These are phyloP conservation scores for Komagataella pseudopastoris DNA, from an alignment of 805 yeast genomes.

Conservation along the genomic window DNA sequence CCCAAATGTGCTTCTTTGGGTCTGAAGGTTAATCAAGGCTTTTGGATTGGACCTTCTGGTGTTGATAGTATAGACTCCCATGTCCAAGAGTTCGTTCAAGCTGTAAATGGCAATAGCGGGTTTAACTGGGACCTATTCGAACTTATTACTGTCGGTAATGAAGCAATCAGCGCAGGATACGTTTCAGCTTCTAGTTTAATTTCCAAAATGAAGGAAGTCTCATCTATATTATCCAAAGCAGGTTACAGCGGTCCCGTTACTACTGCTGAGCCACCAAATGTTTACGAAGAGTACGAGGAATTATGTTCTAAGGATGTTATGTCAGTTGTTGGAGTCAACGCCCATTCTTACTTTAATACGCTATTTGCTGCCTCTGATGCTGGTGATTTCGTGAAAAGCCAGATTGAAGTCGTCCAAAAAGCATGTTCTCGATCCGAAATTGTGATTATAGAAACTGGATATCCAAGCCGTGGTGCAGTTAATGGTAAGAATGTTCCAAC, in stretches of 20 bases:
- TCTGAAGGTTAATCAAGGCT: constrained; percentile 69
- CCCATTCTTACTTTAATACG: constrained; percentile 75
- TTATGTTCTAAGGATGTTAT: constrained; percentile 60
- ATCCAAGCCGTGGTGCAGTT: constrained; percentile 60
- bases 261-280: constrained; percentile 84
- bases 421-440: constrained; percentile 46
- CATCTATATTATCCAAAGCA: constrained; percentile 38
- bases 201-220: constrained; percentile 51
- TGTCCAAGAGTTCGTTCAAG: constrained; percentile 36
- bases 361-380: constrained; percentile 48
- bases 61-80: constrained; percentile 54
- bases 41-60: constrained; percentile 63
- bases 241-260: constrained; percentile 72
- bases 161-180: constrained; percentile 59
- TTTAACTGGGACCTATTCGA: constrained; percentile 65
- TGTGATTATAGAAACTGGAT: constrained; percentile 76
- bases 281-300: constrained; percentile 45
- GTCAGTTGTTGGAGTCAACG: constrained; percentile 77
- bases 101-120: constrained; percentile 21
- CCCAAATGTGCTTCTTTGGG: constrained; percentile 50
- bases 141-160: constrained; percentile 76
- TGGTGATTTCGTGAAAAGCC: constrained; percentile 58
- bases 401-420: constrained; percentile 37
- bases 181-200: constrained; percentile 49
- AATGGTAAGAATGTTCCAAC: constrained; percentile 70